Percentiles rank a stretch among this genome's conserved stretches.
These are phyloP conservation scores for Pythium periplocum DNA, from an alignment of 352 stramenopile species.

Conservation along the genomic window DNA sequence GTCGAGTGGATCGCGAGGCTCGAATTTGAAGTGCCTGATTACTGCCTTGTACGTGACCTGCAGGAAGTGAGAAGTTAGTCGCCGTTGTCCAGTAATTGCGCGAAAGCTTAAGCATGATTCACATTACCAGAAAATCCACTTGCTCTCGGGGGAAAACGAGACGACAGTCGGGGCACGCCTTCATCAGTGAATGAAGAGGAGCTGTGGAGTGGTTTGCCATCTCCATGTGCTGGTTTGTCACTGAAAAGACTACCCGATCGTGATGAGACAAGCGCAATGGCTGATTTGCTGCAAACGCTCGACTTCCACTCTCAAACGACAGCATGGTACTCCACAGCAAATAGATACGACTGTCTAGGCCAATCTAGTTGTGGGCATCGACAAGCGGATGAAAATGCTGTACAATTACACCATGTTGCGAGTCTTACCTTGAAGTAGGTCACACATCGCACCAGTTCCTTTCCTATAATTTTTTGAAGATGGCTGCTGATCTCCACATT, in stretches of 20 bases:
- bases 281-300: conserved; percentile 41
- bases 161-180: conserved; percentile 7
- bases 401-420: too few relatives aligned
- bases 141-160: neutral
- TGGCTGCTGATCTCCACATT: conserved; percentile 52
- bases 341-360: conserved; percentile 55
- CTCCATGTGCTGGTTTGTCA: neutral
- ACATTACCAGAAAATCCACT: conserved; percentile 10
- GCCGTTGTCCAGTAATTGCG: too few relatives aligned
- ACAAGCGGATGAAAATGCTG: too few relatives aligned
- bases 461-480: conserved; percentile 54
- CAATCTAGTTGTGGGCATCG: conserved; percentile 24
- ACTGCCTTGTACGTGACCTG: conserved; percentile 15
- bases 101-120: too few relatives aligned
- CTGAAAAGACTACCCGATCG: conserved; percentile 14
- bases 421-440: conserved; percentile 61
- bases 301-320: conserved; percentile 42
- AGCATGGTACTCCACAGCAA: conserved; percentile 68
- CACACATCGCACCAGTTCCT: conserved; percentile 48
- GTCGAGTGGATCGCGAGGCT: neutral
- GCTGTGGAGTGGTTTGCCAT: neutral
- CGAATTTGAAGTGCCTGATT: conserved; percentile 6
- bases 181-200: neutral
- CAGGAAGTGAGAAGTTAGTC: neutral
- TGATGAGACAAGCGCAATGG: conserved; percentile 26